Base-by-base conservation (phyloP, 352 stramenopile genomes). In the Phytophthora sansomeana region DNA sequence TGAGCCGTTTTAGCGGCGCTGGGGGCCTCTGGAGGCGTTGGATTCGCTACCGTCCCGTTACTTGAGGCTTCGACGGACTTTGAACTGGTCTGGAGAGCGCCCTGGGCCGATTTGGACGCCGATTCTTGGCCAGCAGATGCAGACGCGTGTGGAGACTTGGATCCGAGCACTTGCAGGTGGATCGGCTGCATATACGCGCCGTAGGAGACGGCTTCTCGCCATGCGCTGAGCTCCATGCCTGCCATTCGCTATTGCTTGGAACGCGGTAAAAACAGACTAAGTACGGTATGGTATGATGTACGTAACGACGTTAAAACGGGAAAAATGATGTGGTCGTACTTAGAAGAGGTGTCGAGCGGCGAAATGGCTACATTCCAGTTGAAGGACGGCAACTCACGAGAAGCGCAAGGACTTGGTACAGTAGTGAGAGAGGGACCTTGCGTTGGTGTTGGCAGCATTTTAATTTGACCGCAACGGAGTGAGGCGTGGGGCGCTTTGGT, bases 101-200 rank as follows among this genome's bases (percentile, higher is more conserved):
- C 63, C 42, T 72, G 49, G 16, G 32, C 6, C 26, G 51, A 56
- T 56, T 59, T 35, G 56, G 48, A 63, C 21, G 28, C 1, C 19
- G 48, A 61, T 56, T 54, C 26, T 19, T 44, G 26, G 58, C 6
- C 41, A 47, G 6, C 1, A 49, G 41, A 35, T 69, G 44, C 1
- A 54, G 2, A 38, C 5, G 5, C 4, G 5, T n/a, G 17, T 54
- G 6, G 0, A 47, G 26, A 8, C 29, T 21, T 39, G n/a, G 55
- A 49, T 53, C n/a, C 41, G 21, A 36, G 5, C n/a, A 86, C 48
- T 11, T 72, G 49, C 5, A 88, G 67, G 11, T 72, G 80, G 19
- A 88, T 86, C 9, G 72, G 69, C 67, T 85, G 80, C 24, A 88
- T 36, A 52, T 80, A 76, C 24, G 49, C 55, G 58, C 80, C 80